A percentile compares a stretch with the other conserved stretches of the same genome.
Evolutionary conservation across 768 basidiomycete genomes (phyloP).

Genomic region (Termitomyces sp.): DNA sequence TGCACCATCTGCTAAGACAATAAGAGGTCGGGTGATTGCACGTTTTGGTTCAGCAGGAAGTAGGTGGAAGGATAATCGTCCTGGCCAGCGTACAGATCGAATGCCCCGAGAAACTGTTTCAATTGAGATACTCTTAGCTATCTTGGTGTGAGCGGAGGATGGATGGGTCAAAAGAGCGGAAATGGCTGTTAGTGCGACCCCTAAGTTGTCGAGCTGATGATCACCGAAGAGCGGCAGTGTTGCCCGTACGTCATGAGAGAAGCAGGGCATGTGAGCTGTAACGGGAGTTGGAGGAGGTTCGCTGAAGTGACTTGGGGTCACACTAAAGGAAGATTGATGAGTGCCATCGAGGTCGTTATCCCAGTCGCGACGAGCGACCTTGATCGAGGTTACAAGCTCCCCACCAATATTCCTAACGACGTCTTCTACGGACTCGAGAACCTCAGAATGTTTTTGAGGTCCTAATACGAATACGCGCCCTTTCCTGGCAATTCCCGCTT

Average conservation of each 20-base stretch:
- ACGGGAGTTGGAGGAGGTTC: conserved; percentile 44
- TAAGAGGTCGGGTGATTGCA: conserved; percentile 17
- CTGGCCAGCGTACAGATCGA: conserved; percentile 66
- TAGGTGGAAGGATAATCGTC: conserved; percentile 73
- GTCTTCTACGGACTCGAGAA: conserved; percentile 42
- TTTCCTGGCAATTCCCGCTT: conserved; percentile 73
- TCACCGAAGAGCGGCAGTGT: conserved; percentile 69
- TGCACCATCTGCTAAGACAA: conserved; percentile 87
- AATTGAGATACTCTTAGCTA: conserved; percentile 42
- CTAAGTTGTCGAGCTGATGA: conserved; percentile 88
- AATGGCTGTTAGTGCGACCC: conserved; percentile 62
- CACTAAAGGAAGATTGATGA: conserved; percentile 27
- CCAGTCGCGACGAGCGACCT: conserved; percentile 35
- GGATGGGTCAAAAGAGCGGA: conserved; percentile 50
- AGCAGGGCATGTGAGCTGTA: conserved; percentile 39
- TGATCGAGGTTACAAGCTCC: conserved; percentile 35
- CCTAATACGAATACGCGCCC: conserved; percentile 68
- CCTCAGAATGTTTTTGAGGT: conserved; percentile 52
- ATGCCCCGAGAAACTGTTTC: conserved; percentile 59
- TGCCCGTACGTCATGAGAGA: conserved; percentile 43
- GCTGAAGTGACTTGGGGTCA: conserved; percentile 26
- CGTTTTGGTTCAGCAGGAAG: conserved; percentile 23
- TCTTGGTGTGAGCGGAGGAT: conserved; percentile 24
- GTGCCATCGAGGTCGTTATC: conserved; percentile 35
- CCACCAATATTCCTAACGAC: conserved; percentile 43